Evolutionary conservation across 768 basidiomycete species (phyloP).

Genomic region (Scleroderma bovista): DNA sequence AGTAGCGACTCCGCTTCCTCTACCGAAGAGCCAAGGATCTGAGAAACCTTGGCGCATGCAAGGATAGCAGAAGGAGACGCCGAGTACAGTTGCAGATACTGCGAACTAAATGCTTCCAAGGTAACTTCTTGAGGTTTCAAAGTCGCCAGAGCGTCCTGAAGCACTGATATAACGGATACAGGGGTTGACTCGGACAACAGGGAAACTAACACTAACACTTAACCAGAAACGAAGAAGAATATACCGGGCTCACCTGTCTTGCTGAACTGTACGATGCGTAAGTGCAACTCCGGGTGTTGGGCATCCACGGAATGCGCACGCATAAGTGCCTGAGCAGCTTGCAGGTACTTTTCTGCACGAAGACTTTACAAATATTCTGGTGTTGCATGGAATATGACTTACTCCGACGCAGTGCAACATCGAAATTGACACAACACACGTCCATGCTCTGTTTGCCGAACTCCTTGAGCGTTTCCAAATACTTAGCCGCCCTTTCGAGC

Average conservation of each 20-base stretch:
- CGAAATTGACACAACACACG: slow-evolving; percentile 70
- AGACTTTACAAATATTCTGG: background rate
- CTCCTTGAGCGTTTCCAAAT: slow-evolving; percentile 57
- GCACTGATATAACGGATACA: slow-evolving; percentile 42
- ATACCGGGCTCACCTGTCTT: slow-evolving; percentile 38
- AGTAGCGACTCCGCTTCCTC: slow-evolving; percentile 58
- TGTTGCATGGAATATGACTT: slow-evolving; percentile 20
- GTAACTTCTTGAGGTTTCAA: slow-evolving; percentile 55
- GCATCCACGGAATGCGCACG: slow-evolving; percentile 49
- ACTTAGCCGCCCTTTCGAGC: slow-evolving; percentile 69
- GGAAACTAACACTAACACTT: slow-evolving; percentile 32
- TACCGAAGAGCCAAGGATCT: slow-evolving; percentile 39
- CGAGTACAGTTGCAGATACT: slow-evolving; percentile 66
- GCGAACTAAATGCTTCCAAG: slow-evolving; percentile 64
- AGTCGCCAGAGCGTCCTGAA: slow-evolving; percentile 41
- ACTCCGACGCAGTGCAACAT: slow-evolving; percentile 82
- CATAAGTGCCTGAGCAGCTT: slow-evolving; percentile 66
- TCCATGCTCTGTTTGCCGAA: slow-evolving; percentile 52
- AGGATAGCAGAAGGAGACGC: slow-evolving; percentile 49
- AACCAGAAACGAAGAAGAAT: slow-evolving; percentile 2
- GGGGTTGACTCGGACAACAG: slow-evolving; percentile 38
- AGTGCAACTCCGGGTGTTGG: slow-evolving; percentile 62
- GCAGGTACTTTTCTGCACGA: slow-evolving; percentile 69
- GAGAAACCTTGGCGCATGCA: slow-evolving; percentile 55
- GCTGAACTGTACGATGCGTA: slow-evolving; percentile 62